Evolutionary conservation across 2,329 filamentous ascomycete genomes (phyloP).

Genomic region (Pyrenochaeta sp.): DNA sequence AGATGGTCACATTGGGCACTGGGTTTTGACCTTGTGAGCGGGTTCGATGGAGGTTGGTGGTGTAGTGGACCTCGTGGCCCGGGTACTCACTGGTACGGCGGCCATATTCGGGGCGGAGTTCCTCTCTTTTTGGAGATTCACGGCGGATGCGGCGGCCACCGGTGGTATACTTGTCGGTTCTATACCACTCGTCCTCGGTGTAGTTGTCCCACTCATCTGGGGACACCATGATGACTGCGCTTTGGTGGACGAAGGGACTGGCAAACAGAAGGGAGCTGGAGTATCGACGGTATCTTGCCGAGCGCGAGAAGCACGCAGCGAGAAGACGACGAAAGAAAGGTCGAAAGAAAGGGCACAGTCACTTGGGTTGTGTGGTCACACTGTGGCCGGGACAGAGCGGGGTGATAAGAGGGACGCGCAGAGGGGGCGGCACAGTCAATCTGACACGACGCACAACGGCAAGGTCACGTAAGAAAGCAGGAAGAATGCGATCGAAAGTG

Average conservation of each 20-base stretch:
- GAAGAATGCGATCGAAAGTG: slow-evolving; percentile 20
- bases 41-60: slow-evolving; percentile 51
- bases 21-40: slow-evolving; percentile 54
- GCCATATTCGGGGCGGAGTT: slow-evolving; percentile 23
- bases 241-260: neutral
- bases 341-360: slow-evolving; percentile 13
- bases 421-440: slow-evolving; percentile 31
- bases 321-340: slow-evolving; percentile 3
- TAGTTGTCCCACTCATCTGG: slow-evolving; percentile 35
- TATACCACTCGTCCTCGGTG: slow-evolving; percentile 41
- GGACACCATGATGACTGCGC: slow-evolving; percentile 31
- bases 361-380: slow-evolving; percentile 13
- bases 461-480: slow-evolving; percentile 22
- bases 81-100: slow-evolving; percentile 42
- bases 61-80: slow-evolving; percentile 35
- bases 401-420: slow-evolving; percentile 19
- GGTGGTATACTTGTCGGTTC: slow-evolving; percentile 21
- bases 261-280: no score
- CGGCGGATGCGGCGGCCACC: slow-evolving; percentile 43
- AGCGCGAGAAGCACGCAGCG: no score
- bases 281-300: no score
- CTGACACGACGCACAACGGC: slow-evolving; percentile 27
- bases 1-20: slow-evolving; percentile 56
- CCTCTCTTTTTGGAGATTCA: slow-evolving; percentile 14
- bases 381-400: slow-evolving; percentile 24